Evolutionary conservation across 1,284 basidiomycete species (phyloP).

Genomic region (Trichosporon faecale): DNA sequence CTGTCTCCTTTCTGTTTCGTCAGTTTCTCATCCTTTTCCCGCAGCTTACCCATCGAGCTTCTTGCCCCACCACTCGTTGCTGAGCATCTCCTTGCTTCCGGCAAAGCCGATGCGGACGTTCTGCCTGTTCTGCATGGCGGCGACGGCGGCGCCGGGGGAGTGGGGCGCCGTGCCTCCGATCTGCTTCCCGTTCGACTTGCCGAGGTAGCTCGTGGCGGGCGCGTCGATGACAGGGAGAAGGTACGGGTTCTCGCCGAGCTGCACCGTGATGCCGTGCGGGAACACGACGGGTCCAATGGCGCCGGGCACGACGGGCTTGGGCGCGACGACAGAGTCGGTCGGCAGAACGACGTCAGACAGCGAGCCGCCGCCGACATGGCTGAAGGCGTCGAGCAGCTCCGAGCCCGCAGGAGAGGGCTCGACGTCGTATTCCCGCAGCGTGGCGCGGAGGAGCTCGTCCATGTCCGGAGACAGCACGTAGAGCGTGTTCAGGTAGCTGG

Average conservation of each 20-base stretch:
- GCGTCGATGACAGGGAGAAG: conserved; percentile 78
- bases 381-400: conserved; percentile 53
- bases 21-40: no score
- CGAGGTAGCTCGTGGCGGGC: conserved; percentile 56
- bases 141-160: conserved; percentile 60
- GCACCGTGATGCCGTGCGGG: conserved; percentile 45
- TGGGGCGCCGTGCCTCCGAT: conserved; percentile 64
- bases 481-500: conserved; percentile 73
- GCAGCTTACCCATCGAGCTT: conserved; percentile 28
- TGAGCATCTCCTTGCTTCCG: conserved; percentile 76
- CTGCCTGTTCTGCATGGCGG: conserved; percentile 79
- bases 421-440: conserved; percentile 58
- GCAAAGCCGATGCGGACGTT: conserved; percentile 77
- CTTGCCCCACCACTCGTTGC: conserved; percentile 52
- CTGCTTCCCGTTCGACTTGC: conserved; percentile 58
- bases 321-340: conserved; percentile 70
- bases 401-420: conserved; percentile 41
- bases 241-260: conserved; percentile 73
- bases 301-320: conserved; percentile 49
- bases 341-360: conserved; percentile 54
- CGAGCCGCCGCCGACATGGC: conserved; percentile 21
- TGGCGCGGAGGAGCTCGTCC: conserved; percentile 54
- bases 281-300: conserved; percentile 16
- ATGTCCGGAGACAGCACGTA: conserved; percentile 67
- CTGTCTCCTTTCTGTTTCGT: conserved; percentile 55